A percentile compares a stretch with the other conserved stretches of the same genome.
Evolutionary conservation across 2,329 filamentous ascomycete species (phyloP).

Genomic region (Tolypocladium album): DNA sequence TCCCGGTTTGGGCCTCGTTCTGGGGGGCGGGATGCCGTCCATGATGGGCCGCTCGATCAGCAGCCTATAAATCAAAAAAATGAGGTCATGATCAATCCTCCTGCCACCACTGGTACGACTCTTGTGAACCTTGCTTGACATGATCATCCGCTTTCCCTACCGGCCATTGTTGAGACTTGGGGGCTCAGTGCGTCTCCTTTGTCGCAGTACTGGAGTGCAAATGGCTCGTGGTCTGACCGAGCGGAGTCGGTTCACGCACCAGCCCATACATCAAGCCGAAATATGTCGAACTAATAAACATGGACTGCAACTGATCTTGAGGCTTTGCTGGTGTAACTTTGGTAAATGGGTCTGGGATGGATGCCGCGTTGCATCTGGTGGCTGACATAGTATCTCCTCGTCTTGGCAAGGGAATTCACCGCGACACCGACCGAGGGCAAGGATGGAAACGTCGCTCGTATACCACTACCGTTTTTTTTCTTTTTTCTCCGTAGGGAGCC

Average conservation of each 20-base stretch:
- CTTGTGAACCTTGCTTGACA: not conserved
- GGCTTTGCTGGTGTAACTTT: too few species aligned
- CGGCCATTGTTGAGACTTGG: not conserved
- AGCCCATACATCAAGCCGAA: not conserved
- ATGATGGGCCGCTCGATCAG: conserved; percentile 19
- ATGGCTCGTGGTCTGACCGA: too few species aligned
- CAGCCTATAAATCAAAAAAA: conserved; percentile 23
- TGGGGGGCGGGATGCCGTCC: conserved; percentile 20
- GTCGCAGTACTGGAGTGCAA: not conserved
- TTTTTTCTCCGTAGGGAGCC: too few species aligned
- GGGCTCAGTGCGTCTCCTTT: not conserved
- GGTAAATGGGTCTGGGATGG: too few species aligned
- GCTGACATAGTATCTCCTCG: too few species aligned
- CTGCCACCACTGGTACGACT: not conserved
- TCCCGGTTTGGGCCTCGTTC: conserved; percentile 24
- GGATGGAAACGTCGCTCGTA: not conserved
- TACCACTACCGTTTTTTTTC: not conserved
- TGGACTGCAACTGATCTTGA: not conserved
- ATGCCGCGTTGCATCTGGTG: too few species aligned
- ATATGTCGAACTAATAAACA: not conserved
- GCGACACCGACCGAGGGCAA: not conserved
- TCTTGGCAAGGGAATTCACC: too few species aligned
- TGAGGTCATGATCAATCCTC: conserved; percentile 24
- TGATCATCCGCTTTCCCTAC: not conserved
- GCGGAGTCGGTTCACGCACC: too few species aligned